Percentiles rank a stretch among this genome's conserved stretches.
Conservation (phyloP, 1,284 basidiomycete species). For the Ustilago shanxiensis region DNA sequence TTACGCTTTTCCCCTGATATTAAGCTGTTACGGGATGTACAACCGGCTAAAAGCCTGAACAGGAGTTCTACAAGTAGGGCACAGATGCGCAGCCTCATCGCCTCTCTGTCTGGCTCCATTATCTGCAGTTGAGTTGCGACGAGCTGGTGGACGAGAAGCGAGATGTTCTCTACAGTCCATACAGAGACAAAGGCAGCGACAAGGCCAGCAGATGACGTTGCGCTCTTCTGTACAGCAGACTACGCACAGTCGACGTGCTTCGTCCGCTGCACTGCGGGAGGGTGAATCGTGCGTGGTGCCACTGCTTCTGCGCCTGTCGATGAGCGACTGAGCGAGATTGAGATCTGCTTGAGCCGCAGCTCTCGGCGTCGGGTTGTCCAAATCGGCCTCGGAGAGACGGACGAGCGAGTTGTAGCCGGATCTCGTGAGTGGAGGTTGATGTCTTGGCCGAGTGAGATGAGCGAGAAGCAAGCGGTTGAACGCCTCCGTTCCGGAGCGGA, state of each 20-base stretch:
- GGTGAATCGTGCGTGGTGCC: not conserved
- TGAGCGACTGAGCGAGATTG: constrained; percentile 22
- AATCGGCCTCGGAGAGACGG: not conserved
- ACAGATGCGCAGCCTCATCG: constrained; percentile 42
- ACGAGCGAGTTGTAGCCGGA: constrained; percentile 38
- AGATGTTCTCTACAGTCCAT: constrained; percentile 64
- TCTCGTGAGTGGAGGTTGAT: constrained; percentile 50
- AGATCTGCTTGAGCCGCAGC: constrained; percentile 18
- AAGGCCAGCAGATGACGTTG: constrained; percentile 67
- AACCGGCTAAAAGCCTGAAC: constrained; percentile 58
- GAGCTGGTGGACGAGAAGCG: constrained; percentile 50
- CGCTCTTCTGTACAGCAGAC: constrained; percentile 52
- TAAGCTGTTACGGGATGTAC: constrained; percentile 50
- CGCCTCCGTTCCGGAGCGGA: constrained; percentile 27
- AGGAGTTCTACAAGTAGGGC: constrained; percentile 62
- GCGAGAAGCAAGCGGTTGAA: constrained; percentile 53
- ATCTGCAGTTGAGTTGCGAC: not conserved
- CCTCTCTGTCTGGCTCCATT: not conserved
- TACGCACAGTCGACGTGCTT: constrained; percentile 40
- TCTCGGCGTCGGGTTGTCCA: not conserved
- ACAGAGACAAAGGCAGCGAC: constrained; percentile 67
- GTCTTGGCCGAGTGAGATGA: constrained; percentile 34
- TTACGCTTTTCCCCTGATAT: not conserved
- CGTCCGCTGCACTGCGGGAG: constrained; percentile 12
- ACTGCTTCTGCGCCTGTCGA: constrained; percentile 15